A percentile compares a stretch with the other conserved stretches of the same genome.
Evolutionary conservation across 306 rosid genomes (phyloP).

Genomic region (Vigna nakashimae): DNA sequence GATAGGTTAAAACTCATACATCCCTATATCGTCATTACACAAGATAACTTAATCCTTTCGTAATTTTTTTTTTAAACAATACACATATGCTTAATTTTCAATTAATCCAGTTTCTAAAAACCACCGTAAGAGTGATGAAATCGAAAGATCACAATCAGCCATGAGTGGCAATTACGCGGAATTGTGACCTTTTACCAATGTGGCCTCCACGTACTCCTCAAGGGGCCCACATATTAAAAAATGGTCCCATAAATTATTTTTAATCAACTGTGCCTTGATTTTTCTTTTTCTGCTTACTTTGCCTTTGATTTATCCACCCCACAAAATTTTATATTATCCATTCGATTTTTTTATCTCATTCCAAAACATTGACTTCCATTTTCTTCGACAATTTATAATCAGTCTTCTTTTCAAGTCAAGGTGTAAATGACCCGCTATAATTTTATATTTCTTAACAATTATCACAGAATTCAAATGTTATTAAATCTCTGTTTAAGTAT

Average conservation of each 20-base stretch:
- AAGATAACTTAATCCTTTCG: no score
- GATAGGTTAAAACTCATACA: no score
- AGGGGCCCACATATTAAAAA: background rate
- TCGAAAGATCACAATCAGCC: background rate
- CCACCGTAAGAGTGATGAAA: background rate
- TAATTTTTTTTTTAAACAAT: no score
- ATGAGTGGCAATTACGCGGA: constrained; percentile 41
- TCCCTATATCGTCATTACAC: no score
- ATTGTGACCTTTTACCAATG: background rate
- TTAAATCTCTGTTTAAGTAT: background rate
- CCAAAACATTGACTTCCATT: background rate
- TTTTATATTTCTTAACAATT: background rate
- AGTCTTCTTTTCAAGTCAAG: background rate
- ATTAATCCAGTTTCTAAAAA: no score
- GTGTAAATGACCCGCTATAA: background rate
- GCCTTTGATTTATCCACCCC: background rate
- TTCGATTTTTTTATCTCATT: background rate
- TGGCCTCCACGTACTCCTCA: background rate
- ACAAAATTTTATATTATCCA: background rate
- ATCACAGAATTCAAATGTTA: background rate
- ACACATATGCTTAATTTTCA: no score
- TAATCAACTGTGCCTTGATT: background rate
- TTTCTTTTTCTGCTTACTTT: no score
- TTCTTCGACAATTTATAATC: background rate
- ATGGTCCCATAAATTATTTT: background rate